Conservation (phyloP, 768 basidiomycete genomes). For the Albatrellus ellisii region DNA sequence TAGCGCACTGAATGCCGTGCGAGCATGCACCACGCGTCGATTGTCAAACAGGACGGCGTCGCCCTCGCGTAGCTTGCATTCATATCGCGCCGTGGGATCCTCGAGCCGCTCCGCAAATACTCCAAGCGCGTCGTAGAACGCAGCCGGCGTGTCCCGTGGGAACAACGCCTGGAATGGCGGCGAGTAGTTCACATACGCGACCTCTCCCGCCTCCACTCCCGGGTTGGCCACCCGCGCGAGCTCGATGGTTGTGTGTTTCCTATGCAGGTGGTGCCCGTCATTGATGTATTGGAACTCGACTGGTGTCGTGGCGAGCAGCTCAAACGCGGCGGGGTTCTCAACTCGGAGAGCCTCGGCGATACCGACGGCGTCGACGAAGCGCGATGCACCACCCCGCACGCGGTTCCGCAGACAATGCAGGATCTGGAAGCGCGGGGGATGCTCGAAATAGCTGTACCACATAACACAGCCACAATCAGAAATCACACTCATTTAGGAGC, state of each 20-base stretch:
- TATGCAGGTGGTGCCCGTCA: slow-evolving; percentile 72
- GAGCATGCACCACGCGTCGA: slow-evolving; percentile 74
- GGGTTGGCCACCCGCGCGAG: slow-evolving; percentile 22
- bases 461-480: too few relatives aligned
- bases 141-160: slow-evolving; percentile 33
- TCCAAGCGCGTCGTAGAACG: slow-evolving; percentile 50
- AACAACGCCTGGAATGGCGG: slow-evolving; percentile 92
- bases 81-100: slow-evolving; percentile 33
- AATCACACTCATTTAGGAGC: neutral
- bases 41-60: slow-evolving; percentile 91
- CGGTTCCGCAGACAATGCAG: slow-evolving; percentile 83
- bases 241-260: slow-evolving; percentile 65
- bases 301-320: slow-evolving; percentile 41
- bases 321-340: slow-evolving; percentile 37
- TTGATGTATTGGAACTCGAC: slow-evolving; percentile 91
- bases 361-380: slow-evolving; percentile 74
- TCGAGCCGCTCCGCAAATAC: slow-evolving; percentile 49
- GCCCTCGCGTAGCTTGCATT: slow-evolving; percentile 65
- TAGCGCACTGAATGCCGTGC: slow-evolving; percentile 58
- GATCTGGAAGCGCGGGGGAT: slow-evolving; percentile 86
- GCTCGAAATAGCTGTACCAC: slow-evolving; percentile 64
- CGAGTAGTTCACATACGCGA: slow-evolving; percentile 77
- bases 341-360: slow-evolving; percentile 42
- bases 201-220: slow-evolving; percentile 13
- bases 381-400: slow-evolving; percentile 70